Conservation (phyloP, 1,284 basidiomycete genomes). For the Chiua sp. region DNA sequence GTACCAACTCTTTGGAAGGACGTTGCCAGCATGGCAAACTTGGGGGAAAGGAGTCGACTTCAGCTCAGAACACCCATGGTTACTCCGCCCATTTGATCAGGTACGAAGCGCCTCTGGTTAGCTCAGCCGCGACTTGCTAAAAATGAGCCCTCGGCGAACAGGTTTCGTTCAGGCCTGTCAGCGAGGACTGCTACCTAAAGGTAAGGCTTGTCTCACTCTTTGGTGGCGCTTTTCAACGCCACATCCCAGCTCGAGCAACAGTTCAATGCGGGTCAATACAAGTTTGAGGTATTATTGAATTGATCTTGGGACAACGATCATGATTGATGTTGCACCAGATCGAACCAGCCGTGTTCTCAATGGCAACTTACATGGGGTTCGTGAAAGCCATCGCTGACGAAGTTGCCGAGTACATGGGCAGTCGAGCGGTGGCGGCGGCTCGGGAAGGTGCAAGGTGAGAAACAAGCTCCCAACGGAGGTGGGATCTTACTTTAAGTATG, state of each 20-base stretch:
- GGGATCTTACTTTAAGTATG: not conserved
- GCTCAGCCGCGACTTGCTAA: not conserved
- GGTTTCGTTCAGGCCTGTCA: slow-evolving; percentile 53
- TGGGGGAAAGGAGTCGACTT: slow-evolving; percentile 63
- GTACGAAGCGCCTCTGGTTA: slow-evolving; percentile 34
- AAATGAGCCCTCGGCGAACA: slow-evolving; percentile 20
- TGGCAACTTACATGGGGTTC: slow-evolving; percentile 55
- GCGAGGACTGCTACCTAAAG: slow-evolving; percentile 51
- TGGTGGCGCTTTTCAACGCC: not conserved
- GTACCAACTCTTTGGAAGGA: slow-evolving; percentile 66
- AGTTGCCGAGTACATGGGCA: slow-evolving; percentile 47
- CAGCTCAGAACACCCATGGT: slow-evolving; percentile 56
- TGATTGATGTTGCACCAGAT: slow-evolving; percentile 41
- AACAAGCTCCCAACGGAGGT: not conserved
- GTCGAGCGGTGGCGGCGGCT: slow-evolving; percentile 42
- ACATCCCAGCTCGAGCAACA: slow-evolving; percentile 50
- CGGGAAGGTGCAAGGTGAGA: slow-evolving; percentile 49
- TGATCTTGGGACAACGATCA: not conserved
- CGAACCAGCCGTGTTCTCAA: slow-evolving; percentile 56
- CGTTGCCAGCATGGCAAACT: slow-evolving; percentile 65
- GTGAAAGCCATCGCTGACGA: slow-evolving; percentile 49
- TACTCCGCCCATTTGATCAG: slow-evolving; percentile 70
- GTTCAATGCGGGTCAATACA: slow-evolving; percentile 67
- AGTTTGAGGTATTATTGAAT: slow-evolving; percentile 50
- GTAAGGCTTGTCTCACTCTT: slow-evolving; percentile 25